A percentile compares a stretch with the other conserved stretches of the same genome.
These are phyloP conservation scores for Cunninghamia lanceolata DNA, from an alignment of 75 land plant genomes.

Conservation along the genomic window DNA sequence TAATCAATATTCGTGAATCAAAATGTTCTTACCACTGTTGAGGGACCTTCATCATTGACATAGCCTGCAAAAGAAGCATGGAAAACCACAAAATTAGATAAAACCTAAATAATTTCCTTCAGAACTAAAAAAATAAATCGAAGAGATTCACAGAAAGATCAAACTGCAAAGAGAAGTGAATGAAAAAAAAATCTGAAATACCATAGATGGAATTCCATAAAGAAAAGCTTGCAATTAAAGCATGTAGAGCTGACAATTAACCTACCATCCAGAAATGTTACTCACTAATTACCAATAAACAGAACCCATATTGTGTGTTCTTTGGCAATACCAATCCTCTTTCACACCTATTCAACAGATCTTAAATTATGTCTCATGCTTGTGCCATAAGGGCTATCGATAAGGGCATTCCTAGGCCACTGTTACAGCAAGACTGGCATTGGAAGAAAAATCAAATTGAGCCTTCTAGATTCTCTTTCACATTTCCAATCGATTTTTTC, in stretches of 20 bases:
- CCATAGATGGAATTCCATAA: background rate
- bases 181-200: background rate
- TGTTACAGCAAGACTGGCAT: background rate
- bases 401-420: background rate
- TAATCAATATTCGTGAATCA: background rate
- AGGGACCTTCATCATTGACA: background rate
- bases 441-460: background rate
- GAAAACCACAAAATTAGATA: background rate
- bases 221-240: background rate
- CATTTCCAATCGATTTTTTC: background rate
- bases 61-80: background rate
- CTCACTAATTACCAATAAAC: background rate
- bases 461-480: background rate
- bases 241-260: background rate
- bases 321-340: background rate
- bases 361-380: background rate
- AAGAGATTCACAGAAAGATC: background rate
- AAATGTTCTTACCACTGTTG: constrained; percentile 4
- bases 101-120: background rate
- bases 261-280: background rate
- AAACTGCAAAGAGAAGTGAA: background rate
- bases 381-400: background rate
- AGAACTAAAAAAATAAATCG: background rate
- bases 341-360: background rate
- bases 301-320: background rate